phyloP scores from a whole-genome alignment of 73 alveolate genomes.

The Durusdinium trenchii region DNA sequence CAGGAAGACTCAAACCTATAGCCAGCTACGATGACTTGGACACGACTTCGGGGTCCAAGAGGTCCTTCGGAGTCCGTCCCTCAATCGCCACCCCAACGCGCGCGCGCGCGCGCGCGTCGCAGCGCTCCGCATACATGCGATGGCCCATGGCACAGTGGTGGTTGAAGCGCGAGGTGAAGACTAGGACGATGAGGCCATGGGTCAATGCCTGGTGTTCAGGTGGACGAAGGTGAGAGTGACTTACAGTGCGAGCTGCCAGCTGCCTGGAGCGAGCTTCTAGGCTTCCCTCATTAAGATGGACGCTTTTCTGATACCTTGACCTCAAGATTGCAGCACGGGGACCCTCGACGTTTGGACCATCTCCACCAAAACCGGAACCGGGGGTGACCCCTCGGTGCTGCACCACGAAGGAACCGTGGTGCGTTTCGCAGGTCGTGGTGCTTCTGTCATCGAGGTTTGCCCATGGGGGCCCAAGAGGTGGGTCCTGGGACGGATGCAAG shows the following conservation, averaged over 20 bases:
- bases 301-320: not conserved
- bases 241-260: not conserved
- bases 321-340: not conserved
- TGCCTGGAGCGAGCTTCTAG: not conserved
- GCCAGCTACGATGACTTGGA: too few species aligned
- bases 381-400: too few species aligned
- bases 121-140: slow-evolving; percentile 10
- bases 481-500: too few species aligned
- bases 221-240: not conserved
- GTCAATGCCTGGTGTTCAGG: not conserved
- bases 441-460: too few species aligned
- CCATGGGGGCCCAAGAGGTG: too few species aligned
- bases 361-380: too few species aligned
- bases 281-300: not conserved
- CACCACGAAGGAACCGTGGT: too few species aligned
- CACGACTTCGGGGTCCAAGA: too few species aligned
- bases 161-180: slow-evolving; percentile 45
- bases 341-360: not conserved
- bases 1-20: too few species aligned
- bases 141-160: slow-evolving; percentile 53
- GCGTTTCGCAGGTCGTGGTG: too few species aligned
- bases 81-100: not conserved
- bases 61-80: too few species aligned
- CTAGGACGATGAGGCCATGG: slow-evolving; percentile 1
- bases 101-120: not conserved